These are phyloP conservation scores for Geotrichum ghanense DNA, from an alignment of 805 yeast genomes.

Conservation along the genomic window DNA sequence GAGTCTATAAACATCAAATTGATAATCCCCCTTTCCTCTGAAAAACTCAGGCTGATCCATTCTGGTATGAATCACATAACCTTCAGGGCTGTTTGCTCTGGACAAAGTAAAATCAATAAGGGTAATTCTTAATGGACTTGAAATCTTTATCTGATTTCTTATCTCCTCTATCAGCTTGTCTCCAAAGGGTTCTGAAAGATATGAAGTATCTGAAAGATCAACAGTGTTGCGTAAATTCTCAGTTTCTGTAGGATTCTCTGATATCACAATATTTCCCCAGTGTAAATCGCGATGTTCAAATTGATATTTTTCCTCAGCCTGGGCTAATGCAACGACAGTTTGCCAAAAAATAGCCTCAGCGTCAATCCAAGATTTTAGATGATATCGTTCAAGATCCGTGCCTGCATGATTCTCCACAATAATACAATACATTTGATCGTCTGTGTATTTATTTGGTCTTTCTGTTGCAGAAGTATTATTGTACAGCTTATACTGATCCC, in stretches of 20 bases:
- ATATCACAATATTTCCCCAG: slow-evolving; percentile 49
- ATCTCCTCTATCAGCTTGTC: neutral
- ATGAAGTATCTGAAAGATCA: slow-evolving; percentile 5
- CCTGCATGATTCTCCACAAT: slow-evolving; percentile 28
- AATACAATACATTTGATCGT: slow-evolving; percentile 26
- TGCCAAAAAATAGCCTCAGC: slow-evolving; percentile 41
- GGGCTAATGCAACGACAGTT: slow-evolving; percentile 36
- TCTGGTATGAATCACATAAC: slow-evolving; percentile 35
- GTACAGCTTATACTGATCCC: slow-evolving; percentile 31
- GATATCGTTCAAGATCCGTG: slow-evolving; percentile 33
- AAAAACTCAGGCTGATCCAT: slow-evolving; percentile 55
- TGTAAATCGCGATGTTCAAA: slow-evolving; percentile 69
- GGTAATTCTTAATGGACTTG: slow-evolving; percentile 29
- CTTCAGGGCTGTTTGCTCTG: slow-evolving; percentile 29
- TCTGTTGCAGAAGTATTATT: slow-evolving; percentile 23
- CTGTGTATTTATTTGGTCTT: slow-evolving; percentile 30
- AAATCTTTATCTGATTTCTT: neutral
- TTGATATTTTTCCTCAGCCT: slow-evolving; percentile 38
- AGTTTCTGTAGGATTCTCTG: slow-evolving; percentile 5
- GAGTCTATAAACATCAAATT: slow-evolving; percentile 46
- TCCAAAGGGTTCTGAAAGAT: neutral
- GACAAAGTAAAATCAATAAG: slow-evolving; percentile 50
- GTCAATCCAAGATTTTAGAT: slow-evolving; percentile 27
- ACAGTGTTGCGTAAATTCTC: slow-evolving; percentile 9
- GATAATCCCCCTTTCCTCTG: slow-evolving; percentile 48